A percentile compares a stretch with the other conserved stretches of the same genome.
These are phyloP conservation scores for Petrea volubilis DNA, from an alignment of 257 asterid genomes.

Conservation along the genomic window DNA sequence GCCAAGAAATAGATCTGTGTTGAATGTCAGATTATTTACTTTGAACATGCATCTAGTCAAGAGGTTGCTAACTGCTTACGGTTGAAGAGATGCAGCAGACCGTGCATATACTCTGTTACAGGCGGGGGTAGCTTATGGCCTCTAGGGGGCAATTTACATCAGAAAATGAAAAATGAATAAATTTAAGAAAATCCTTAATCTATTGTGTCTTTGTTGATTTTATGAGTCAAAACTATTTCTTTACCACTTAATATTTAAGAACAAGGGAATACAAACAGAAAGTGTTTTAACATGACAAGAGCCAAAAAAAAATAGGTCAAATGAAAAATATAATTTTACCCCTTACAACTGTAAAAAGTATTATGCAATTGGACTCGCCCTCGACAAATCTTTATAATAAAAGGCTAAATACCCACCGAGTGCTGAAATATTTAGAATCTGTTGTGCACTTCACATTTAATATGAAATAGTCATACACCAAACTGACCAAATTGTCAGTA, in stretches of 20 bases:
- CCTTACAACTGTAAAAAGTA: not conserved
- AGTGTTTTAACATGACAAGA: not conserved
- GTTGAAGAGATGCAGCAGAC: not conserved
- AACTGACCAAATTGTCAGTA: not conserved
- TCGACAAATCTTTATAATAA: not conserved
- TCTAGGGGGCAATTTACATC: not conserved
- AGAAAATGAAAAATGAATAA: not conserved
- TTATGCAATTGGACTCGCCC: not conserved
- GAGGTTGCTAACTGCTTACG: not conserved
- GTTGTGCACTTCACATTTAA: not conserved
- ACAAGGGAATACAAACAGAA: not conserved
- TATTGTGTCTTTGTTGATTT: not conserved
- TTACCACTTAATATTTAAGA: not conserved
- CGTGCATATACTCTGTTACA: not conserved
- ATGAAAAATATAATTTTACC: not conserved
- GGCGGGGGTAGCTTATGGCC: not conserved
- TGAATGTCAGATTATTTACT: not conserved
- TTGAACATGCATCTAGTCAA: not conserved
- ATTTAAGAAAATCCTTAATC: not conserved
- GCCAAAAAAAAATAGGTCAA: not conserved
- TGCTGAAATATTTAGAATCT: not conserved
- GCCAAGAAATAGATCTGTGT: not conserved
- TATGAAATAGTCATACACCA: not conserved
- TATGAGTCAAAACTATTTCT: not conserved
- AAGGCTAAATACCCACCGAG: not conserved